Conservation (phyloP, 2,329 filamentous ascomycete genomes). For the Pseudocercospora cruenta region DNA sequence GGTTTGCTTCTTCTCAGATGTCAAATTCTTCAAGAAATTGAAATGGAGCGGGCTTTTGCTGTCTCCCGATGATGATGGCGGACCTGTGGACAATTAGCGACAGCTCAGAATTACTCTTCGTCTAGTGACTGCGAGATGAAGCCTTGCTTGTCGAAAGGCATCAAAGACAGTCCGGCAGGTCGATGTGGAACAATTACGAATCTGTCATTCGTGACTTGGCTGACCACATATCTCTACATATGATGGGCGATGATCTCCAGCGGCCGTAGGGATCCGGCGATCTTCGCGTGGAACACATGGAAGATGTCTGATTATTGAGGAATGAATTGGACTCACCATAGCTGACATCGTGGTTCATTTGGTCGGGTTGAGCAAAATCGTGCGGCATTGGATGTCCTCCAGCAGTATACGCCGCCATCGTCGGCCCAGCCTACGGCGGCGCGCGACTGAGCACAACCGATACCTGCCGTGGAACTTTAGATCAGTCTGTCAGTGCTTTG, state of each 20-base stretch:
- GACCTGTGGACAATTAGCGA: slow-evolving; percentile 6
- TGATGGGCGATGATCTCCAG: too few species aligned
- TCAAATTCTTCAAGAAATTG: slow-evolving; percentile 65
- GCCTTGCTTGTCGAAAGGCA: too few species aligned
- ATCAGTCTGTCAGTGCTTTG: slow-evolving; percentile 2
- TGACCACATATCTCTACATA: not conserved
- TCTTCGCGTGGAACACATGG: too few species aligned
- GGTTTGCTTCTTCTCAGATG: slow-evolving; percentile 72
- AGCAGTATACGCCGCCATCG: slow-evolving; percentile 25
- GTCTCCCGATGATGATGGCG: slow-evolving; percentile 21
- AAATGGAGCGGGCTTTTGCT: slow-evolving; percentile 36
- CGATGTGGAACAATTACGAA: too few species aligned
- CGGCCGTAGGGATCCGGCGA: too few species aligned
- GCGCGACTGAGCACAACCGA: not conserved
- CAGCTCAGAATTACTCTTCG: not conserved
- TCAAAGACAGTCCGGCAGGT: too few species aligned
- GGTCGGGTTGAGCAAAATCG: slow-evolving; percentile 18
- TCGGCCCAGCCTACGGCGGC: not conserved
- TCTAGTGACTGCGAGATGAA: not conserved
- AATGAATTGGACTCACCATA: slow-evolving; percentile 18
- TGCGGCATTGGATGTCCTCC: slow-evolving; percentile 21
- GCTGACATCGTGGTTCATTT: slow-evolving; percentile 16
- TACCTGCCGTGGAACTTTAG: not conserved
- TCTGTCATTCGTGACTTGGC: not conserved
- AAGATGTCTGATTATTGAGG: too few species aligned